Evolutionary conservation across 176 grass and related monocot genomes (phyloP).

Genomic region (Oryza longistaminata): DNA sequence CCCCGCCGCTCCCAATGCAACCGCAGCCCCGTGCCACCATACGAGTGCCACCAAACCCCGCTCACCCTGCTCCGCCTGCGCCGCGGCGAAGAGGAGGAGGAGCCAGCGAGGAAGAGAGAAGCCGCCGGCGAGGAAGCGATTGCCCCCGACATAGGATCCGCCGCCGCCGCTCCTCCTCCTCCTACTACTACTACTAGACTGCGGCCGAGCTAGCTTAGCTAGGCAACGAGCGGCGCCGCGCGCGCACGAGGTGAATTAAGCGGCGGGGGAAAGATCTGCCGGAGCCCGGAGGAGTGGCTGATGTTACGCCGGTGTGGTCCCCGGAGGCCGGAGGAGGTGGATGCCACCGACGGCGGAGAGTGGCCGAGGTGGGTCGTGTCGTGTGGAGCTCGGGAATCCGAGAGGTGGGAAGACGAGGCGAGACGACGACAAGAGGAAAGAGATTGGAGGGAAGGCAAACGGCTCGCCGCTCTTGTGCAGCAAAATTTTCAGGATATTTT

Average conservation of each 20-base stretch:
- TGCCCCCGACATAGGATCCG: constrained; percentile 33
- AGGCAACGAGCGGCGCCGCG: constrained; percentile 6
- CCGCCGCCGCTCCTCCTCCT: no score
- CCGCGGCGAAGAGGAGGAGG: constrained; percentile 17
- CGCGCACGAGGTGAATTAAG: constrained; percentile 40
- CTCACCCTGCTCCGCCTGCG: constrained; percentile 27
- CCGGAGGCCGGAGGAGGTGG: constrained; percentile 20
- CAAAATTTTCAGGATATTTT: background rate
- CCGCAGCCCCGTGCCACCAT: background rate
- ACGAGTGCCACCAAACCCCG: background rate
- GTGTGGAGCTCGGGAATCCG: constrained; percentile 31
- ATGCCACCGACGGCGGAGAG: constrained; percentile 13
- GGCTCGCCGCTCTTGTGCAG: background rate
- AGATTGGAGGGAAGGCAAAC: background rate
- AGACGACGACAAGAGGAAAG: background rate
- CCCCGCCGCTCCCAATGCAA: constrained; percentile 33
- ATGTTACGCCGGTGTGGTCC: background rate
- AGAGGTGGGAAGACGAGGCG: background rate
- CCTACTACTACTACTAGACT: background rate
- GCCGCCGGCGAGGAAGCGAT: constrained; percentile 39
- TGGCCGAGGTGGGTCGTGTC: constrained; percentile 7
- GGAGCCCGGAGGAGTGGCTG: background rate
- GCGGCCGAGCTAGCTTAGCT: background rate
- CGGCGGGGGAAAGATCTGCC: constrained; percentile 19
- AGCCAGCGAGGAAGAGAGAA: constrained; percentile 30